Evolutionary conservation across 352 stramenopile species (phyloP).

Genomic region (Phytophthora vignae): DNA sequence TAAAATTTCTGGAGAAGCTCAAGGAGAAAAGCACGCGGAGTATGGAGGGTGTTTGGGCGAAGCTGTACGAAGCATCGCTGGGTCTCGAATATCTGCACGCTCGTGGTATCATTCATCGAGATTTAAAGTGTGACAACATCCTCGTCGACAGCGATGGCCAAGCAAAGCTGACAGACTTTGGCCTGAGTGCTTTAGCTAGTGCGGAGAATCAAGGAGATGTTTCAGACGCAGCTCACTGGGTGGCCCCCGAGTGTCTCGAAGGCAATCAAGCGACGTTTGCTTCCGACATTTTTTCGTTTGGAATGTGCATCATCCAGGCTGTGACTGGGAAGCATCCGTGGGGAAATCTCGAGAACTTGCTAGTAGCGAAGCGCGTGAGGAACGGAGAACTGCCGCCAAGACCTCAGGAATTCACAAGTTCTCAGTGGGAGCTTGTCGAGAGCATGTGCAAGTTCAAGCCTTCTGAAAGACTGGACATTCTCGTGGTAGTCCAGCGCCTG

Average conservation of each 20-base stretch:
- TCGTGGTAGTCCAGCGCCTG: conserved; percentile 12
- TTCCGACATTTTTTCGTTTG: conserved; percentile 24
- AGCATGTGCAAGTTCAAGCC: conserved; percentile 11
- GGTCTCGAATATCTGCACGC: conserved; percentile 69
- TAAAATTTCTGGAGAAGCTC: conserved; percentile 29
- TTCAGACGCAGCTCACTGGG: conserved; percentile 7
- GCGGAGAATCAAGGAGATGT: neutral
- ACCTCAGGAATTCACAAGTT: neutral
- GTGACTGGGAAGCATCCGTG: conserved; percentile 14
- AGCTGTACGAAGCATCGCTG: conserved; percentile 45
- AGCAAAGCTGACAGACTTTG: conserved; percentile 52
- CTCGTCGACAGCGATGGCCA: conserved; percentile 60
- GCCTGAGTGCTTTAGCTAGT: conserved; percentile 25
- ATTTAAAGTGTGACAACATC: conserved; percentile 89
- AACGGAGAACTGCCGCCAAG: neutral
- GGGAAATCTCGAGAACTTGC: neutral
- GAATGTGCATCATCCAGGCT: conserved; percentile 28
- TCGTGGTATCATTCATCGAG: conserved; percentile 73
- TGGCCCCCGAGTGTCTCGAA: conserved; percentile 13
- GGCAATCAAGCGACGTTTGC: neutral
- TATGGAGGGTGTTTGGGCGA: conserved; percentile 17
- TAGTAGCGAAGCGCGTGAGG: neutral
- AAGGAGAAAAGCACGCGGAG: no score
- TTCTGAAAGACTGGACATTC: conserved; percentile 2
- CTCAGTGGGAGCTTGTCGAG: conserved; percentile 8